A percentile compares a stretch with the other conserved stretches of the same genome.
phyloP scores from a whole-genome alignment of 306 rosid genomes.

The Trifolium repens region DNA sequence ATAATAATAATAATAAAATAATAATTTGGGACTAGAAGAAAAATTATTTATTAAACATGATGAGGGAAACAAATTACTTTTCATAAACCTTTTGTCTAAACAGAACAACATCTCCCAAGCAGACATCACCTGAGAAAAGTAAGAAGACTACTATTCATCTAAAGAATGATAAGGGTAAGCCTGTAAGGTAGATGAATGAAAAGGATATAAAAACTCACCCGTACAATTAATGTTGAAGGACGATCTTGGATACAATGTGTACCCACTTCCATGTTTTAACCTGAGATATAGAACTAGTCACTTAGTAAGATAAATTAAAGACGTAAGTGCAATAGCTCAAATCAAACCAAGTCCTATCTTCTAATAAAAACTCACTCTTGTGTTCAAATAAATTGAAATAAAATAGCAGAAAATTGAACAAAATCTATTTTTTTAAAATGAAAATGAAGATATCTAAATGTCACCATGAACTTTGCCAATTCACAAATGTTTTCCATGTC shows the following conservation, averaged over 20 bases:
- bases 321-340: slow-evolving; percentile 19
- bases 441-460: slow-evolving; percentile 27
- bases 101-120: slow-evolving; percentile 79
- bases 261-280: slow-evolving; percentile 63
- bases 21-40: background rate
- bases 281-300: slow-evolving; percentile 45
- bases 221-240: slow-evolving; percentile 72
- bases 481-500: slow-evolving; percentile 9
- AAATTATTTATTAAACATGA: slow-evolving; percentile 32
- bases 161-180: slow-evolving; percentile 34
- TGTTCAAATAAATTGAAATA: background rate
- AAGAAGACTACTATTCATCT: slow-evolving; percentile 9
- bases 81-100: slow-evolving; percentile 75
- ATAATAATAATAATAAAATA: background rate
- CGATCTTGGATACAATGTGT: slow-evolving; percentile 64
- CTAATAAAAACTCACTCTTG: slow-evolving; percentile 12
- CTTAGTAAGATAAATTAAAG: slow-evolving; percentile 1
- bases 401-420: background rate
- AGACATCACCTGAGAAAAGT: slow-evolving; percentile 74
- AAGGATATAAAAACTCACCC: slow-evolving; percentile 48
- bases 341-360: slow-evolving; percentile 23
- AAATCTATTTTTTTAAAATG: background rate
- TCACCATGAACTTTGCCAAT: slow-evolving; percentile 28
- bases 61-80: slow-evolving; percentile 52
- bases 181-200: slow-evolving; percentile 15